A percentile compares a stretch with the other conserved stretches of the same genome.
phyloP scores from a whole-genome alignment of 345 rosid species.

The Clausena lansium region DNA sequence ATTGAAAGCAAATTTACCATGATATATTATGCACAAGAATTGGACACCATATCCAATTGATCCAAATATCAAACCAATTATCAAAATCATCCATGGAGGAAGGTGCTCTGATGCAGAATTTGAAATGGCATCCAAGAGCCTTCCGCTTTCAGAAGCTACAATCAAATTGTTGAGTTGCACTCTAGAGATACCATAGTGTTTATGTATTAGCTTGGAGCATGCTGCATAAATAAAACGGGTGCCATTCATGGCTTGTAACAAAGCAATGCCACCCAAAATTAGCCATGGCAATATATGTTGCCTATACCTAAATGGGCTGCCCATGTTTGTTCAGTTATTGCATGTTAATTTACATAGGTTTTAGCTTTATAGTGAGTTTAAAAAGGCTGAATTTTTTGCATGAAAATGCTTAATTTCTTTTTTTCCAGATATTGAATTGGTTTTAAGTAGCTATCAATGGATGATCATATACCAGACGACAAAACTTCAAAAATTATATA shows the following conservation, averaged over 20 bases:
- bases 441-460: conserved; percentile 16
- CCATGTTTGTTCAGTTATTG: conserved; percentile 12
- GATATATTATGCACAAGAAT: conserved; percentile 26
- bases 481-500: neutral
- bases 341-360: neutral
- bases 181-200: conserved; percentile 29
- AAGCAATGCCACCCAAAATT: conserved; percentile 30
- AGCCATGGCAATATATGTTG: conserved; percentile 21
- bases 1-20: neutral
- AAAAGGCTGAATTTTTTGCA: neutral
- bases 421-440: neutral
- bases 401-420: neutral
- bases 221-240: conserved; percentile 34
- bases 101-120: conserved; percentile 28
- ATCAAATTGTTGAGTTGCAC: conserved; percentile 35
- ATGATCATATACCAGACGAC: neutral
- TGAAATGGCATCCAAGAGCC: conserved; percentile 30
- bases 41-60: conserved; percentile 38
- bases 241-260: conserved; percentile 38
- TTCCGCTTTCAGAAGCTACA: conserved; percentile 40
- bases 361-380: conserved; percentile 16
- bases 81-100: conserved; percentile 32
- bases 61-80: conserved; percentile 36
- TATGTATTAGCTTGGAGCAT: conserved; percentile 34
- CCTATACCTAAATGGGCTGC: neutral